Conservation (phyloP, 306 rosid genomes). For the Elaeagnus macrophylla region DNA sequence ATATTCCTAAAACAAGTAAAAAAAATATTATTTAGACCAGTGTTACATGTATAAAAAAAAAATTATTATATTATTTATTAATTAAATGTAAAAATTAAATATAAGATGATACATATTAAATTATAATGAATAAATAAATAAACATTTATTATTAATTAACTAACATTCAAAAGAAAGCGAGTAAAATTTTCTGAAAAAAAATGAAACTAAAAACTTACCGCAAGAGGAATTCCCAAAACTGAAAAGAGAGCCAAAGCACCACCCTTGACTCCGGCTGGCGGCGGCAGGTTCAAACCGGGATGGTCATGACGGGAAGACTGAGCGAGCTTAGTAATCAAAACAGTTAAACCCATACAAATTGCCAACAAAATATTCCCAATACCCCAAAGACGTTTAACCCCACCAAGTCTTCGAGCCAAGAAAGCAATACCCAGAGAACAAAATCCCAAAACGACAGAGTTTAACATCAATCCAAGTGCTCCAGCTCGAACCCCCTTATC, state of each 20-base stretch:
- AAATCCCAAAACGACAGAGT: constrained; percentile 55
- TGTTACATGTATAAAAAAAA: no score
- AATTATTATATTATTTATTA: no score
- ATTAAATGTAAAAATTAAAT: no score
- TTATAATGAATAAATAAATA: no score
- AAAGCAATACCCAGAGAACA: constrained; percentile 46
- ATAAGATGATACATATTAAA: no score
- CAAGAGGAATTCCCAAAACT: constrained; percentile 59
- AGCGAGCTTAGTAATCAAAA: constrained; percentile 60
- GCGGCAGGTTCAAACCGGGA: constrained; percentile 11
- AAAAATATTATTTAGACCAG: no score
- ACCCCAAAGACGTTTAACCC: constrained; percentile 69
- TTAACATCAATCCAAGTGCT: constrained; percentile 67
- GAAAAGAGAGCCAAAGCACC: constrained; percentile 71
- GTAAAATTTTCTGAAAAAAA: not conserved
- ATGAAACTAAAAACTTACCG: constrained; percentile 32
- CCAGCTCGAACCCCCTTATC: constrained; percentile 63
- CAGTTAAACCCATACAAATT: constrained; percentile 34
- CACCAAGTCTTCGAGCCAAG: constrained; percentile 48
- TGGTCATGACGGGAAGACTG: constrained; percentile 12
- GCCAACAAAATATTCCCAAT: constrained; percentile 63
- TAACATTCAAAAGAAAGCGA: not conserved
- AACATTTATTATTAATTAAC: no score
- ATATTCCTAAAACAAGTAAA: not conserved
- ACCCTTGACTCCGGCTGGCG: constrained; percentile 30